phyloP scores from a whole-genome alignment of 768 basidiomycete genomes.

The Hygrocybe punicea region DNA sequence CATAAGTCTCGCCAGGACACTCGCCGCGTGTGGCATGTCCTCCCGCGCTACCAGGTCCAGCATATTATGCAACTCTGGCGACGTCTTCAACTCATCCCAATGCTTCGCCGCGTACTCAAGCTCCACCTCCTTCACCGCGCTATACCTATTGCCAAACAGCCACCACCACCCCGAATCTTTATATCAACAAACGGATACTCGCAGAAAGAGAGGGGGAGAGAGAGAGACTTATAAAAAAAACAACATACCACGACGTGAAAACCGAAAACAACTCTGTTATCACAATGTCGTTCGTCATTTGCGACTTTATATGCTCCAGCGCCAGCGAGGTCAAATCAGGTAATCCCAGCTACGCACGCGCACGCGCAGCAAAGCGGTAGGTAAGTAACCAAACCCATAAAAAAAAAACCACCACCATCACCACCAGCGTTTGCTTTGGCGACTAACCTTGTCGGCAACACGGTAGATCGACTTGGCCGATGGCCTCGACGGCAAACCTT shows the following conservation, averaged over 20 bases:
- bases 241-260: conserved; percentile 3
- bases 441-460: conserved; percentile 11
- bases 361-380: not conserved
- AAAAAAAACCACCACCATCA: too few species aligned
- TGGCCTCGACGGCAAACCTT: conserved; percentile 4
- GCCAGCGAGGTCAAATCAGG: not conserved
- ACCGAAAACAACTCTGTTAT: conserved; percentile 1
- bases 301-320: not conserved
- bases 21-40: not conserved
- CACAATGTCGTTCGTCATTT: conserved; percentile 4
- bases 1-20: not conserved
- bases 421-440: too few species aligned
- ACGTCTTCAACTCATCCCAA: conserved; percentile 6
- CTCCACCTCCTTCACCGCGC: not conserved
- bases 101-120: not conserved
- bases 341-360: conserved; percentile 1
- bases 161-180: not conserved
- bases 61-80: not conserved
- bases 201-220: not conserved
- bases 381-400: too few species aligned
- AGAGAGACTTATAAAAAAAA: not conserved
- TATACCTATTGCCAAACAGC: not conserved
- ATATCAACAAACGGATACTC: not conserved
- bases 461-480: conserved; percentile 13
- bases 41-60: not conserved